These are phyloP conservation scores for Phytophthora vignae DNA, from an alignment of 352 stramenopile species.

Conservation along the genomic window DNA sequence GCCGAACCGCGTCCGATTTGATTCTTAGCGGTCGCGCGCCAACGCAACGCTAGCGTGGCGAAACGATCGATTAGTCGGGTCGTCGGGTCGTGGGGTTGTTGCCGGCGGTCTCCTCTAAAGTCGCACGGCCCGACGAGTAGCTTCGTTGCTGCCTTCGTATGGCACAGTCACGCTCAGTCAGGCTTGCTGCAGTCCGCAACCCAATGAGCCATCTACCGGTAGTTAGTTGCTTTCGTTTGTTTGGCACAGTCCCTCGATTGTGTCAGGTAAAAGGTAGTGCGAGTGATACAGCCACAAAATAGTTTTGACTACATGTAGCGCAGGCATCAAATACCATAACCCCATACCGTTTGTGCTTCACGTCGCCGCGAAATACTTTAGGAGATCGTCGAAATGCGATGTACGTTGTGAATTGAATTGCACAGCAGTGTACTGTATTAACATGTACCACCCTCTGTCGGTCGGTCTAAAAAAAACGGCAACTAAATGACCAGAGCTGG, in stretches of 20 bases:
- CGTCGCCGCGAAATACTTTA: too few relatives aligned
- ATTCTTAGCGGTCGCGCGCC: background rate
- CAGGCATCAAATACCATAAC: too few relatives aligned
- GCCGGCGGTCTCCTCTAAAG: background rate
- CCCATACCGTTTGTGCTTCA: too few relatives aligned
- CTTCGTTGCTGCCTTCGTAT: background rate
- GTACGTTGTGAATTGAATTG: too few relatives aligned
- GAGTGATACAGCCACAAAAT: too few relatives aligned
- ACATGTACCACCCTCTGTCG: background rate
- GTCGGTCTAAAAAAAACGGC: background rate
- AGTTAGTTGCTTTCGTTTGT: too few relatives aligned
- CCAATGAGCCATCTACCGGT: background rate
- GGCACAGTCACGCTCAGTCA: background rate
- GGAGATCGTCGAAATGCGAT: too few relatives aligned
- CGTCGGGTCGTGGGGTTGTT: slow-evolving; percentile 24
- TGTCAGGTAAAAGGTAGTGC: too few relatives aligned
- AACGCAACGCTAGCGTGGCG: background rate
- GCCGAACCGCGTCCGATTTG: slow-evolving; percentile 1
- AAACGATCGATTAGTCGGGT: slow-evolving; percentile 17
- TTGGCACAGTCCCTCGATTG: too few relatives aligned
- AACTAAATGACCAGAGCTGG: too few relatives aligned
- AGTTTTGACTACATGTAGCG: too few relatives aligned
- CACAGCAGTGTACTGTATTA: background rate
- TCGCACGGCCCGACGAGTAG: background rate
- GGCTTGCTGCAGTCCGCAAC: background rate